Evolutionary conservation across 768 basidiomycete species (phyloP).

Genomic region (Amanita pseudoporphyria): DNA sequence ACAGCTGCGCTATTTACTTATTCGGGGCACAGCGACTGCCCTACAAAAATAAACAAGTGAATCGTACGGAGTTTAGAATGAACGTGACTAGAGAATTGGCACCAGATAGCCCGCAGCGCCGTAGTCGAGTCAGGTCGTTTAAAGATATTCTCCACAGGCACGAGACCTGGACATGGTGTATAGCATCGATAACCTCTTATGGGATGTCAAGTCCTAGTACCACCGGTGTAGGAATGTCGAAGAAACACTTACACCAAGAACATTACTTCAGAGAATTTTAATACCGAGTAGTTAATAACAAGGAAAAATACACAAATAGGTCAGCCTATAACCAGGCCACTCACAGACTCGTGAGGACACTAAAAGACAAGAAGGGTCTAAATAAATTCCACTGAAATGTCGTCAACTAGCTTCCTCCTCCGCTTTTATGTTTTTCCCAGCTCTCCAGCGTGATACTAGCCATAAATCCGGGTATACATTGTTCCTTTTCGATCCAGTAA

Average conservation of each 20-base stretch:
- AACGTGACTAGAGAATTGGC: too few species aligned
- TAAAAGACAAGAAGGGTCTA: not conserved
- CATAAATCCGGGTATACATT: constrained; percentile 84
- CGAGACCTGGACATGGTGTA: too few species aligned
- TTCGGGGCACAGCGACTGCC: not conserved
- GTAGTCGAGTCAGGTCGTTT: too few species aligned
- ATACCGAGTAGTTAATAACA: not conserved
- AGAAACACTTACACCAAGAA: not conserved
- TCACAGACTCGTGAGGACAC: not conserved
- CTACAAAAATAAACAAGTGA: constrained; percentile 2
- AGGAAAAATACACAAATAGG: not conserved
- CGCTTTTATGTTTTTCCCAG: constrained; percentile 63
- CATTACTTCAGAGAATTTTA: not conserved
- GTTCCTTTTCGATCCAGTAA: constrained; percentile 80
- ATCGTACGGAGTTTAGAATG: not conserved
- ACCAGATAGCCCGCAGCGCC: too few species aligned
- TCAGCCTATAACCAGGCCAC: not conserved
- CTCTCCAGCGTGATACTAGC: constrained; percentile 85
- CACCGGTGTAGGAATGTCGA: too few species aligned
- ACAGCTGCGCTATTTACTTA: not conserved
- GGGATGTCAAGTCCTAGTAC: too few species aligned
- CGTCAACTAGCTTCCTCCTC: constrained; percentile 4
- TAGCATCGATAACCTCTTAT: too few species aligned
- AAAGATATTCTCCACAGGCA: too few species aligned
- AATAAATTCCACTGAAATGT: not conserved